Evolutionary conservation across 2,329 filamentous ascomycete species (phyloP), one percentile per base, ranked within the genome.

Genomic region (Colletotrichum musicola): DNA sequence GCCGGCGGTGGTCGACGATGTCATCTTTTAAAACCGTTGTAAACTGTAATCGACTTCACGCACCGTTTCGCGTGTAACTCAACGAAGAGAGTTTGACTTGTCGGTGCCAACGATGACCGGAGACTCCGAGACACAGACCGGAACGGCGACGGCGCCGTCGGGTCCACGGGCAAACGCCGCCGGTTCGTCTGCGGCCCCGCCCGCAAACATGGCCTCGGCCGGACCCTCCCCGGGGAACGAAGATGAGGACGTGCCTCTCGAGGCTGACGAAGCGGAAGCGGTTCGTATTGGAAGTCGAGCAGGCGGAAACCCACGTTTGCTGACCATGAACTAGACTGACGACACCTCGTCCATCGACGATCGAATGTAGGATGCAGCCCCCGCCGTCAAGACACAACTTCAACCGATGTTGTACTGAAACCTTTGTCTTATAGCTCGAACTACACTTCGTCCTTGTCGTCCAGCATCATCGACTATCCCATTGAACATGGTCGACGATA

Each of bases 401-500:
- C 7, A 35, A 35, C 30, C 10, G 30, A 10, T 35, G 9, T 35
- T 35, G 30, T 9, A 13, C 4, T 46, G 16, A 27, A 4, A 20
- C 18, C 13, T 3, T 25, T 35, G 14, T 46, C 14, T 30, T 46
- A 14, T 46, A 62, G 59, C 22, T 60, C 61, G 10, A 55, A 35
- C 38, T 57, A 58, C 47, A 68, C 59, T 38, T 56, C 54, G 10
- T 68, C 61, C 2, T 30, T 68, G 18, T 40, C 38, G 16, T 68
- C 65, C 10, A 68, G 60, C 22, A 49, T 64, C 27, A 13, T 63
- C 16, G 50, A 64, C 12, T 68, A 68, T 51, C 59, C 62, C 18
- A 38, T 12, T 14, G 53, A 69, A 22, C 64, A 71, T 38, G 63
- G 62, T 1, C 58, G 66, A 4, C 64, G 58, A 27, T 70, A 67